Evolutionary conservation across 2,329 filamentous ascomycete species (phyloP).

Genomic region (Alternaria dauci): DNA sequence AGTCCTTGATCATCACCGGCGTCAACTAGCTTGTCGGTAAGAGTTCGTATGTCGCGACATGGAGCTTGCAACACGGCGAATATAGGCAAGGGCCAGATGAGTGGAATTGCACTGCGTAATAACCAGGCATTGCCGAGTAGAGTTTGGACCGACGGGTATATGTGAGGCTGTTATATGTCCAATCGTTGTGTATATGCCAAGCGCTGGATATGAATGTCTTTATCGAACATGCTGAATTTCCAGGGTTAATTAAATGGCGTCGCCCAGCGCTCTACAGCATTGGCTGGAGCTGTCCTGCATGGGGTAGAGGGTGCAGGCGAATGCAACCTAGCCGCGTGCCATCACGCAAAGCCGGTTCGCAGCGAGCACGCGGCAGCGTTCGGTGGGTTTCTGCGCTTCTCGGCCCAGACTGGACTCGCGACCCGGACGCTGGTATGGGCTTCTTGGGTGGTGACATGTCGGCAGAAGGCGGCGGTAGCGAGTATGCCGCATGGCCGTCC

Average conservation of each 20-base stretch:
- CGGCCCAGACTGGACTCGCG: conserved; percentile 23
- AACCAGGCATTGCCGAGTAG: conserved; percentile 28
- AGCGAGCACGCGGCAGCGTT: conserved; percentile 8
- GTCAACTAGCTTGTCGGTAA: conserved; percentile 9
- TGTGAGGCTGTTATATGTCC: conserved; percentile 38
- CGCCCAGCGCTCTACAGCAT: conserved; percentile 6
- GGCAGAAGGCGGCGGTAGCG: conserved; percentile 20
- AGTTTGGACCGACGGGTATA: conserved; percentile 33
- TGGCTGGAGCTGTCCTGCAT: conserved; percentile 13
- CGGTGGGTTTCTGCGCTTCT: conserved; percentile 7
- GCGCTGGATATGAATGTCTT: conserved; percentile 23
- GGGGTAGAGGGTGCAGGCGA: conserved; percentile 11
- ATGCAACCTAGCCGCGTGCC: conserved; percentile 21
- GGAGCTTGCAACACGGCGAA: conserved; percentile 13
- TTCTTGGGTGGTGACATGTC: conserved; percentile 16
- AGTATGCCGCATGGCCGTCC: neutral
- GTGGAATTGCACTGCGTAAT: conserved; percentile 15
- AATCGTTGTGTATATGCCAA: conserved; percentile 23
- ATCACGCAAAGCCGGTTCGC: conserved; percentile 13
- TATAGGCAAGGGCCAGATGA: conserved; percentile 27
- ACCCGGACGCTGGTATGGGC: conserved; percentile 27
- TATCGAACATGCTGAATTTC: conserved; percentile 25
- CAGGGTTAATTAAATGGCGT: conserved; percentile 25
- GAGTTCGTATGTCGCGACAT: conserved; percentile 3
- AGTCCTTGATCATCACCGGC: conserved; percentile 21